Evolutionary conservation across 2,329 filamentous ascomycete genomes (phyloP), one percentile per base, ranked within the genome.

Genomic region (Fusarium chaquense): DNA sequence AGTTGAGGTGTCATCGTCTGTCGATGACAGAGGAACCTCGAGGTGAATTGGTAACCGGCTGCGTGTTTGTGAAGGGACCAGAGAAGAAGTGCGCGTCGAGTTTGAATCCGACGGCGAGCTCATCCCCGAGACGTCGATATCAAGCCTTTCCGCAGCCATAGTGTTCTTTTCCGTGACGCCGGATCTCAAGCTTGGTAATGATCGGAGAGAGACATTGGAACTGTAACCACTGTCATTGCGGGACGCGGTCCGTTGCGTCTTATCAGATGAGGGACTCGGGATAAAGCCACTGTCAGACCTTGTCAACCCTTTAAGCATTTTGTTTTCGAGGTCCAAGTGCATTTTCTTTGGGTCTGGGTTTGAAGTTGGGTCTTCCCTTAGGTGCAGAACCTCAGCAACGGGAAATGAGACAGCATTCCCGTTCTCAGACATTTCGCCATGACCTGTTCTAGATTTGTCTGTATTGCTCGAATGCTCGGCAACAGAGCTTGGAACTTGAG

Each of bases 181-280:
- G 26, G 72, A 71, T 46, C 64, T 73, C 49, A 73, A 78, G 55
- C 76, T 79, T 28, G 75, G 76, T n/a, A 86, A 81, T 1, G 87
- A 89, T 40, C 85, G 82, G 20, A 89, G 75, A 15, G 88, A 90
- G 6, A 86, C 79, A 70, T 85, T 89, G 10, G 87, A 90, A 71
- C 86, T 86, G 71, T 90, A 90, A 18, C 87, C 87, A 28, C 87
- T 89, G 71, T 90, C 87, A 40, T 86, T 83, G 65, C 88, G 88
- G 33, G 84, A 82, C n/a, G 87, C 77, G 7, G 83, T 77, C 57
- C 82, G 84, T 18, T 78, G 78, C 1, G 82, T 80, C 16, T 70
- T 76, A 51, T 83, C 81, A 6, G 81, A 82, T 2, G 79, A 80
- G 6, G 83, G 82, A 55, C 81, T 85, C 3, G 83, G 82, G 30